phyloP scores from a whole-genome alignment of 2,329 filamentous ascomycete species.

The Cladosporium sp. region DNA sequence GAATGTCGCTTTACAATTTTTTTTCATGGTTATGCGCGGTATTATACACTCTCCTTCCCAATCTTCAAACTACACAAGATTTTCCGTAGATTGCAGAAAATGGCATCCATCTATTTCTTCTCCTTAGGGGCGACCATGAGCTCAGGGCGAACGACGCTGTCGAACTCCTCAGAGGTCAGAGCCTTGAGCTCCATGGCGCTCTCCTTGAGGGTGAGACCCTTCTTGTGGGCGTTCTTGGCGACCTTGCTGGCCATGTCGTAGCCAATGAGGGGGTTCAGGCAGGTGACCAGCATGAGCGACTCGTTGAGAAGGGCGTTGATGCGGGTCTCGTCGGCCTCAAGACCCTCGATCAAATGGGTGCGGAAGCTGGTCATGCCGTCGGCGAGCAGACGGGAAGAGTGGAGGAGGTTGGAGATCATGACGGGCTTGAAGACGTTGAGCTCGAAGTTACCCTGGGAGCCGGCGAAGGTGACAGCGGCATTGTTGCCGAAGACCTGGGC shows the following conservation, averaged over 20 bases:
- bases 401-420: slow-evolving; percentile 89
- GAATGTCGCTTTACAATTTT: not conserved
- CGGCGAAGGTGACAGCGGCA: slow-evolving; percentile 85
- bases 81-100: not conserved
- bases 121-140: slow-evolving; percentile 87
- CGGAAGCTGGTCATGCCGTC: slow-evolving; percentile 96
- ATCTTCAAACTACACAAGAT: not conserved
- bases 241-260: slow-evolving; percentile 98
- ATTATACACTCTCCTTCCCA: not conserved
- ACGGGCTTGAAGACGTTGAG: slow-evolving; percentile 99
- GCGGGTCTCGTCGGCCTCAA: slow-evolving; percentile 90
- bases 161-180: slow-evolving; percentile 83
- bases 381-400: slow-evolving; percentile 81
- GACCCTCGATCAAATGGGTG: slow-evolving; percentile 82
- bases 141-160: slow-evolving; percentile 83
- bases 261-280: slow-evolving; percentile 94
- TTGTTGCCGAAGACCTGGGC: slow-evolving; percentile 98
- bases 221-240: slow-evolving; percentile 98
- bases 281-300: slow-evolving; percentile 97
- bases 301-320: slow-evolving; percentile 89
- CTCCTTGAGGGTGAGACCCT: slow-evolving; percentile 89
- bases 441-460: slow-evolving; percentile 98
- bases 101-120: slow-evolving; percentile 46
- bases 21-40: not conserved
- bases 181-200: slow-evolving; percentile 91